Base-by-base conservation (phyloP, 2,329 filamentous ascomycete genomes). In the Nemania sp. region DNA sequence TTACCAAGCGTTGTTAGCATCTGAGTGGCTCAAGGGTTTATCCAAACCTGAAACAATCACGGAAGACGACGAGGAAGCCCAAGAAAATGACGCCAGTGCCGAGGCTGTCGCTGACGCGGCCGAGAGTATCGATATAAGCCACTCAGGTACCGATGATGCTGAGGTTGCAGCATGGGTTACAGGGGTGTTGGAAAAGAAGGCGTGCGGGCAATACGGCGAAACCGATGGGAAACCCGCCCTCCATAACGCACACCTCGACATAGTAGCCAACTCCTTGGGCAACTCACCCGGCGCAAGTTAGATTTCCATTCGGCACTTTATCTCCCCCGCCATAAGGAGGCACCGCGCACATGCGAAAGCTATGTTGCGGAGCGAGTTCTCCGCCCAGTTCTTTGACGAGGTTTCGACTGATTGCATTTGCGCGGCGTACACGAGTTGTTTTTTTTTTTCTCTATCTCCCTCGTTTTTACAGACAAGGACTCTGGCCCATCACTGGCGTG, bases 91-190 rank as follows among this genome's bases (percentile, higher is more conserved):
- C 57, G 72, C 76, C 52, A 79, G 80, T 62, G 80, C 79, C n/a
- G 80, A 80, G 43, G 79, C 80, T 20, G 76, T 82, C 18, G 76
- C 77, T 24, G 83, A 84, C 29, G 82, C 80, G 6, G 81, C 85
- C 7, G 81, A 80, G 29, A 80, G 82, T 64, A 76, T 87, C 7
- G 76, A 83, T 60, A 77, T 87, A 3, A 79, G 78, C 53, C 76
- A 77, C 22, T 77, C 81, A 2, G 77, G 80, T 53, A 87, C 89
- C 4, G 88, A 90, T 61, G 95, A 99, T 74, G 82, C 86, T 43
- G 94, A 98, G 78, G 93, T 98, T 5, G 93, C 93, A 0, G 86
- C 88, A 29, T 99, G 96, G 96, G 95, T 97, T 1, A 86, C 85
- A 45, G 83, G 82, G 6, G 92, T 92, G 20, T 80, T 98, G 49